Base-by-base conservation (phyloP, 331 rosid genomes). In the Phaseolus coccineus region DNA sequence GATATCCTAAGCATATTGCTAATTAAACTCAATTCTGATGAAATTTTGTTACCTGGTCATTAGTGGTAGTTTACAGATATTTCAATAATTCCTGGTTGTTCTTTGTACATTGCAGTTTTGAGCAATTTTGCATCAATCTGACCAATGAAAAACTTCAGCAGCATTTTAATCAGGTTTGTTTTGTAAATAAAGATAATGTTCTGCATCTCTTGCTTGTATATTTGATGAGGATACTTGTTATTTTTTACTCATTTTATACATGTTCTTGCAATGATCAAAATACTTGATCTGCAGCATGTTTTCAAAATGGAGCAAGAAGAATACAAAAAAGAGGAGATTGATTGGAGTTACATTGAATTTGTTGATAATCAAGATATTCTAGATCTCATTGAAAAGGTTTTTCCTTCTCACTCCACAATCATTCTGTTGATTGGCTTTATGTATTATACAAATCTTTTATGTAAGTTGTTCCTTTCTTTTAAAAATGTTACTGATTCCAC, bases 261-360 rank as follows among this genome's bases (percentile, higher is more conserved):
- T 78, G 39, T 37, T 62, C 80, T 76, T 77, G 28, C 76, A 69
- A 76, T 80, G 70, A 69, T 46, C 25, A n/a, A 37, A 81, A 82
- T 77, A 71, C 81, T 72, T 67, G 47, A 77, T 82, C 69, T 76
- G 86, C 97, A 96, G 99, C 99, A 96, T 39, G 99, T 96, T 77
- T 96, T 96, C 88, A 96, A 96, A 87, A 96, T 96, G 99, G 99
- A 96, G 91, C 99, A 96, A 93, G 99, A 96, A 87, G 99, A 96
- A 83, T 96, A 96, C 86, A 89, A 96, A 77, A 96, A 93, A 77
- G 99, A 96, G 86, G 98, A 93, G 88, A 96, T 96, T 84, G 91
- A 96, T 90, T 96, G 99, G 99, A 96, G 99, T 91, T 96, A 93
- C 88, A 96, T 96, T 76, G 99, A 96, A n/a, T 96, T 96, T 88